A percentile compares a stretch with the other conserved stretches of the same genome.
phyloP scores from a whole-genome alignment of 805 yeast genomes.

The Lipomyces lipofer region DNA sequence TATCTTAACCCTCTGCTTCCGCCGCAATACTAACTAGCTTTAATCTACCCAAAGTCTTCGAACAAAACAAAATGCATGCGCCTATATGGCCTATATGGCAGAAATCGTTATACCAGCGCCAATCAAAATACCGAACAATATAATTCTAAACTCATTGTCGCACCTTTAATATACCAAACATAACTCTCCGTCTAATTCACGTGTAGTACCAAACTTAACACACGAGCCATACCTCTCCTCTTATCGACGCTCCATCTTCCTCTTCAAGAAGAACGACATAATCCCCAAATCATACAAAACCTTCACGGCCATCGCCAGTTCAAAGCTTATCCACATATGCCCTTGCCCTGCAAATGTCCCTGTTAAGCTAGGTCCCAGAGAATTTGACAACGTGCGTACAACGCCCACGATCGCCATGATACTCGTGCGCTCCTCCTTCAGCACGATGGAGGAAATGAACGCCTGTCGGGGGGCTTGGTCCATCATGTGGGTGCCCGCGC shows the following conservation, averaged over 20 bases:
- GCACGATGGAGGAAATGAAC: conserved; percentile 65
- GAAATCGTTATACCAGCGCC: no score
- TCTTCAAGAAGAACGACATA: conserved; percentile 1
- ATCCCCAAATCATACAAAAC: conserved; percentile 38
- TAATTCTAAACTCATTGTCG: no score
- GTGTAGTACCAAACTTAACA: no score
- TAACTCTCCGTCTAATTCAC: no score
- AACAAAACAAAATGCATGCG: no score
- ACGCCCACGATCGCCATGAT: conserved; percentile 84
- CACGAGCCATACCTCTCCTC: no score
- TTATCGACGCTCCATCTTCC: background rate
- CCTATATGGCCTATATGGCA: no score
- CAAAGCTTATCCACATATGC: conserved; percentile 36
- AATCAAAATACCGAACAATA: no score
- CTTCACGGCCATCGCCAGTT: conserved; percentile 39
- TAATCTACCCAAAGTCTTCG: no score
- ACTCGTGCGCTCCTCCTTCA: conserved; percentile 61
- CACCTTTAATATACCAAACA: no score
- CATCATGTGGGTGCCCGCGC: conserved; percentile 71
- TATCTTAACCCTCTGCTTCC: no score
- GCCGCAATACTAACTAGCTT: no score
- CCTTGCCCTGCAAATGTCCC: conserved; percentile 62
- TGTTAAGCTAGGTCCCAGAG: conserved; percentile 76
- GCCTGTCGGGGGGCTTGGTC: conserved; percentile 90
- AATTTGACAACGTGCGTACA: conserved; percentile 79